Percentiles rank a stretch among this genome's conserved stretches.
These are phyloP conservation scores for Ophiostoma himal-ulmi DNA, from an alignment of 2,329 filamentous ascomycete genomes.

Conservation along the genomic window DNA sequence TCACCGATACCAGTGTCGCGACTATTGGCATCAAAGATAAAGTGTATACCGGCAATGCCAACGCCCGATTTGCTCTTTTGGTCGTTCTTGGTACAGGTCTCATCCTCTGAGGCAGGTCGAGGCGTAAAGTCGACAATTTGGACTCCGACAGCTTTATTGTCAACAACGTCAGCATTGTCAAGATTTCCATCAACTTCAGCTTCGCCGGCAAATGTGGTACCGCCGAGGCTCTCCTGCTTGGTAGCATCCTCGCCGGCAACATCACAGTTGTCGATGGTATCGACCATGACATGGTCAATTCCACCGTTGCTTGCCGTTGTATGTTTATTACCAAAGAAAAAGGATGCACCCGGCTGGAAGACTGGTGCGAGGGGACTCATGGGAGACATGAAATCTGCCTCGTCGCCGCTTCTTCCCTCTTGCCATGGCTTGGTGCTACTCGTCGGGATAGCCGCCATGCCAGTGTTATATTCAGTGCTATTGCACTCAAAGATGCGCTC, in stretches of 20 bases:
- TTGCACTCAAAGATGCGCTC: not conserved
- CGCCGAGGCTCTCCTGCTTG: slow-evolving; percentile 4
- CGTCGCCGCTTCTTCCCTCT: not conserved
- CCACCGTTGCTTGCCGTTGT: not conserved
- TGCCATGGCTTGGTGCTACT: slow-evolving; percentile 5
- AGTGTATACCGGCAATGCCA: slow-evolving; percentile 12
- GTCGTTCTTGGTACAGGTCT: not conserved
- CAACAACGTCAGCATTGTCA: not conserved
- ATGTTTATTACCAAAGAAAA: not conserved
- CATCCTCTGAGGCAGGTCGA: not conserved
- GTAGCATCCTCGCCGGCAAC: not conserved
- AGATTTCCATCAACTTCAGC: not conserved
- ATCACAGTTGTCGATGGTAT: not conserved
- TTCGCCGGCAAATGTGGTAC: not conserved
- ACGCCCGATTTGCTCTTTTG: not conserved
- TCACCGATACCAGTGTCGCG: not conserved
- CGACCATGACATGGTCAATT: not conserved
- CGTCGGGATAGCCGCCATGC: not conserved
- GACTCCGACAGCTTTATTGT: not conserved
- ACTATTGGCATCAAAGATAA: not conserved
- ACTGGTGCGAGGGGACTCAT: slow-evolving; percentile 27
- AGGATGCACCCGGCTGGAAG: slow-evolving; percentile 32
- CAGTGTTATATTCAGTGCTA: not conserved
- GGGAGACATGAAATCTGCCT: slow-evolving; percentile 1
- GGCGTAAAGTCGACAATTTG: not conserved